Percentiles rank a stretch among this genome's conserved stretches.
These are phyloP conservation scores for Umbelopsis sp. DNA, from an alignment of 192 early-diverging fungal species.

Conservation along the genomic window DNA sequence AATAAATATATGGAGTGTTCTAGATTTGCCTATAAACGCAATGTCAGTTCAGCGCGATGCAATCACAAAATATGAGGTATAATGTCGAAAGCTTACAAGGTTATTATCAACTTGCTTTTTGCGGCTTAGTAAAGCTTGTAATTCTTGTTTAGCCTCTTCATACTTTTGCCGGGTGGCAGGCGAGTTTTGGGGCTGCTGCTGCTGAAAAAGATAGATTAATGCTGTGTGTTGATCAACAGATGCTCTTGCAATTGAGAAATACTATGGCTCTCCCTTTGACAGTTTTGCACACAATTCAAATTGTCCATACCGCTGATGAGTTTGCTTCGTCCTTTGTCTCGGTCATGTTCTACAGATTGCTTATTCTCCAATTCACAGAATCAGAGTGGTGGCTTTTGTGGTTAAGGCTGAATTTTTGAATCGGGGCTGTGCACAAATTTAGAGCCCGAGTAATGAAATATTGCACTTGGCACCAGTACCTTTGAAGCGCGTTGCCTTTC, in stretches of 20 bases:
- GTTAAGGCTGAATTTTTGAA: conserved; percentile 12
- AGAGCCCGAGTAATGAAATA: neutral
- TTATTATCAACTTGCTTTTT: conserved; percentile 83
- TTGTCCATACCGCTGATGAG: conserved; percentile 2
- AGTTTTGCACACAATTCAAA: no score
- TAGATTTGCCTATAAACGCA: conserved; percentile 54
- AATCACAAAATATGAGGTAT: neutral
- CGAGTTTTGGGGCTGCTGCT: conserved; percentile 27
- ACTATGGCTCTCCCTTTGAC: no score
- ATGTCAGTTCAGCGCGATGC: neutral
- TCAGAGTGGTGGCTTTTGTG: neutral
- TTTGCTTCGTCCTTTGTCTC: conserved; percentile 9
- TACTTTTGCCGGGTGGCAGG: conserved; percentile 51
- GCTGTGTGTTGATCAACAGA: no score
- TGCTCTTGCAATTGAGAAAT: no score
- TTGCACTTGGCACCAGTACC: neutral
- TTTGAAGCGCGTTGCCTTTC: conserved; percentile 10
- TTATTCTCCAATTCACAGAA: no score
- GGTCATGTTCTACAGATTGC: neutral
- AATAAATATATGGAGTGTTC: conserved; percentile 84
- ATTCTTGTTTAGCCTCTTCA: conserved; percentile 78
- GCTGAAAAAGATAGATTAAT: neutral
- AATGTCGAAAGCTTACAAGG: conserved; percentile 50
- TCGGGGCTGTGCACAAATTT: conserved; percentile 14
- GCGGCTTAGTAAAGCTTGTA: conserved; percentile 69